Base-by-base conservation (phyloP, 768 basidiomycete genomes). In the Kwoniella newhampshirensis region DNA sequence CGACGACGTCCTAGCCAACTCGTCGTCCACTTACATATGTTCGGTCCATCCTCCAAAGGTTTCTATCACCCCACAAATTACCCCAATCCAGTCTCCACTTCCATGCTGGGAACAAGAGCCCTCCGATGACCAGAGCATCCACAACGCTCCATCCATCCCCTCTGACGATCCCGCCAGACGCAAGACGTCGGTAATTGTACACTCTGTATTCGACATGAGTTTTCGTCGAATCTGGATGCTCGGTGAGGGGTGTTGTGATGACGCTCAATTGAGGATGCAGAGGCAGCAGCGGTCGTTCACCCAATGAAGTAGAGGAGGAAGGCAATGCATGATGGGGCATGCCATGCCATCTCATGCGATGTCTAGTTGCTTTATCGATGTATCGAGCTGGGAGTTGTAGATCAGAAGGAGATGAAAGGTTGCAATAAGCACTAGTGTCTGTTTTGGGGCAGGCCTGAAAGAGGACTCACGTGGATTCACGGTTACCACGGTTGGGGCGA, bases 121-220 rank as follows among this genome's bases (percentile, higher is more conserved):
- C 26, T 25, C 23, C 23, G 3, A 50, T 17, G 6, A 53, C 21
- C 25, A 45, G 3, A 23, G 45, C 6, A 45, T 66, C 60, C 8
- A 28, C 12, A 8, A 57, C 11, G 6, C 50, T 47, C 62, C 59
- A 63, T 20, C 64, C 64, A 59, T 68, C 70, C 1, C 61, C 53
- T 45, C 65, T 28, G 25, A 57, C n/a, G 2, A 65, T 28, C 26
- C 51, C 25, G 3, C 67, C 70, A 51, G 32, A 46, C 0, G 18
- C 13, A n/a, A 51, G 32, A 12, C 47, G 27, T 18, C 47, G 44
- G 39, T 49, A 61, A 23, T 67, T 65, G 49, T 63, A 54, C 4
- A 71, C 63, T 26, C 66, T 39, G 32, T 64, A 71, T 37, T 71
- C 68, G 46, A 58, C 53, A 45, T 41, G 20, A 17, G 39, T 12